phyloP scores from a whole-genome alignment of 2,329 filamentous ascomycete species.

The Fusarium pseudocircinatum region DNA sequence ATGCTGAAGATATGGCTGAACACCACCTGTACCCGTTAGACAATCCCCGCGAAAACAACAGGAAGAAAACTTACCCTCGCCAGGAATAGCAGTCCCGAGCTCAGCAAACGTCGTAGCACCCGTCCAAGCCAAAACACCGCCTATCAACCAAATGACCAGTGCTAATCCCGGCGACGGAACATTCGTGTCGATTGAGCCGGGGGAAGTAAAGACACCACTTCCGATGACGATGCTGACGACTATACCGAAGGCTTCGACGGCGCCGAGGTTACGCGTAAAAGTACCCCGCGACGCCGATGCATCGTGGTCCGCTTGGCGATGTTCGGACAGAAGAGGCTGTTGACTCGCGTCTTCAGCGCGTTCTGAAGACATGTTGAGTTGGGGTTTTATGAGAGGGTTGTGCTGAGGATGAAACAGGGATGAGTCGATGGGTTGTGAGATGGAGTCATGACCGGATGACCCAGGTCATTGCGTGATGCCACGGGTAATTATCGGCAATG shows the following conservation, averaged over 20 bases:
- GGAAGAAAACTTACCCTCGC: constrained; percentile 57
- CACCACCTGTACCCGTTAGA: constrained; percentile 56
- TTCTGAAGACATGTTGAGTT: constrained; percentile 13
- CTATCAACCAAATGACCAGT: constrained; percentile 68
- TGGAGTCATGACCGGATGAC: constrained; percentile 6
- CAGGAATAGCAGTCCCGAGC: constrained; percentile 69
- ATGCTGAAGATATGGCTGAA: constrained; percentile 70
- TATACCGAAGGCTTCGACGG: constrained; percentile 65
- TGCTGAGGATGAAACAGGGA: not conserved
- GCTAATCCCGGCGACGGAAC: constrained; percentile 69
- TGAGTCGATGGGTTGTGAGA: not conserved
- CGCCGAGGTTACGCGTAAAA: constrained; percentile 57
- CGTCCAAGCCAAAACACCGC: constrained; percentile 71
- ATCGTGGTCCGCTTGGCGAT: constrained; percentile 2
- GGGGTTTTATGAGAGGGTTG: not conserved
- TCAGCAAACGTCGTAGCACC: constrained; percentile 71
- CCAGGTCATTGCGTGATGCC: not conserved
- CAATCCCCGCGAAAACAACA: rapidly evolving
- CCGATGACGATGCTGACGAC: constrained; percentile 72
- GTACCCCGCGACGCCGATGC: constrained; percentile 24
- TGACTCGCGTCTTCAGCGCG: constrained; percentile 9
- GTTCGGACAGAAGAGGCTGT: constrained; percentile 30
- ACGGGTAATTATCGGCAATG: constrained; percentile 38
- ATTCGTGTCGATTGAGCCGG: constrained; percentile 69
- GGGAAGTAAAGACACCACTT: constrained; percentile 72